Percentiles rank a stretch among this genome's conserved stretches.
These are phyloP conservation scores for Dictyostelium citrinum DNA, from an alignment of 78 protist genomes.

Conservation along the genomic window DNA sequence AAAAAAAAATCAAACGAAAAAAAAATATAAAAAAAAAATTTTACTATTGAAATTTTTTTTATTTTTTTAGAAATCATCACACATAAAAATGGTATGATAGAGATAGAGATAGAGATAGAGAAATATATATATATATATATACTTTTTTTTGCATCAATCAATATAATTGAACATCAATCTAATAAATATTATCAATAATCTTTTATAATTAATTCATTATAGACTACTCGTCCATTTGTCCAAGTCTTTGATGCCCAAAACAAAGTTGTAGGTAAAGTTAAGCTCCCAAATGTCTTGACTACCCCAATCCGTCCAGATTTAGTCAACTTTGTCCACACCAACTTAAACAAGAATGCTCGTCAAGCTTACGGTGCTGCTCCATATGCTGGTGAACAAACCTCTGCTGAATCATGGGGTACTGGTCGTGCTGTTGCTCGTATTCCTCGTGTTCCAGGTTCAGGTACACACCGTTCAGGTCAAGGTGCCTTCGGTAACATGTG, in stretches of 20 bases:
- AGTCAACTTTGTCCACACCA: slow-evolving; percentile 92
- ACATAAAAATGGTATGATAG: neutral
- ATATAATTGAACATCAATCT: too few relatives aligned
- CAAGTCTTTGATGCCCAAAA: slow-evolving; percentile 56
- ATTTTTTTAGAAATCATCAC: neutral
- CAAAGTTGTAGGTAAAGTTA: slow-evolving; percentile 51
- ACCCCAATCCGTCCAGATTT: slow-evolving; percentile 97
- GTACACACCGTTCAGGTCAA: slow-evolving; percentile 99
- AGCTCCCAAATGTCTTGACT: slow-evolving; percentile 94
- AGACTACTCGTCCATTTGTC: slow-evolving; percentile 62
- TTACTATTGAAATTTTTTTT: neutral
- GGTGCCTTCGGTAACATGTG: slow-evolving; percentile 99
- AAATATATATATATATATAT: too few relatives aligned
- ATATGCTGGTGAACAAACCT: slow-evolving; percentile 96
- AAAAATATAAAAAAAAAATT: neutral
- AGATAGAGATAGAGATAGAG: too few relatives aligned
- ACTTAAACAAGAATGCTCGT: slow-evolving; percentile 97
- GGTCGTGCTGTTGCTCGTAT: slow-evolving; percentile 99
- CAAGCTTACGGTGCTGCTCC: slow-evolving; percentile 93
- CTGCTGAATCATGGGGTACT: slow-evolving; percentile 99
- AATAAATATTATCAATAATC: neutral
- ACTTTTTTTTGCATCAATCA: too few relatives aligned
- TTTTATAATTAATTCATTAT: neutral
- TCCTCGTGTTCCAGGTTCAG: slow-evolving; percentile 99
- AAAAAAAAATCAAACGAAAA: neutral